Conservation (phyloP, 345 rosid genomes). For the Brassica nigra region DNA sequence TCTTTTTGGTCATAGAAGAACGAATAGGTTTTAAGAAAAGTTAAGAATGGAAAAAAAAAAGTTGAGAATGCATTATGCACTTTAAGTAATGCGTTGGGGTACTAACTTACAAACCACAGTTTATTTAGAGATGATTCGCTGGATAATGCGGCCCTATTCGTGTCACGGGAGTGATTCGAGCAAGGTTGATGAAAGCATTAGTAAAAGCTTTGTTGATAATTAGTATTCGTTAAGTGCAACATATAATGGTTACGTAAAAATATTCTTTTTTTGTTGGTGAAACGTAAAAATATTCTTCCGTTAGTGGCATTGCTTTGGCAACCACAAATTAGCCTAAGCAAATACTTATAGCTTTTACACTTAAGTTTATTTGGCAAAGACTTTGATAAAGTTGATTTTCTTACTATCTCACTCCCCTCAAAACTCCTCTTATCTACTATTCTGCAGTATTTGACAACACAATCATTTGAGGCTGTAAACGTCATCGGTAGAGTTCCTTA, state of each 20-base stretch:
- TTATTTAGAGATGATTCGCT: too few relatives aligned
- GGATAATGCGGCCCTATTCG: too few relatives aligned
- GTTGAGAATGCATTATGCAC: too few relatives aligned
- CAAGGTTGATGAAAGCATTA: not conserved
- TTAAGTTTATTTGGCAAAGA: constrained; percentile 1
- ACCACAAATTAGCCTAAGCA: not conserved
- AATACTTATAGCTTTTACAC: constrained; percentile 10
- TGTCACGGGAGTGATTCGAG: not conserved
- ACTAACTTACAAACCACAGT: too few relatives aligned
- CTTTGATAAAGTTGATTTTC: constrained; percentile 16
- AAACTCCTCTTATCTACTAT: constrained; percentile 13
- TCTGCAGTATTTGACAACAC: too few relatives aligned
- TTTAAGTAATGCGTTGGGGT: too few relatives aligned
- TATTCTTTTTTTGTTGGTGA: not conserved
- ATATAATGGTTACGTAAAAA: not conserved
- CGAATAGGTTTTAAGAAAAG: not conserved
- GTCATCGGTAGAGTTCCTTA: not conserved
- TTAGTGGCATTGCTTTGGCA: not conserved
- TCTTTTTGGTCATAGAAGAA: not conserved
- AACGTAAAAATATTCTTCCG: too few relatives aligned
- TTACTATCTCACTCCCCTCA: constrained; percentile 19
- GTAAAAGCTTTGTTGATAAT: not conserved
- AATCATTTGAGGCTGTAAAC: not conserved
- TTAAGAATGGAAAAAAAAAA: too few relatives aligned
- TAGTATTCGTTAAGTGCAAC: not conserved